A percentile compares a stretch with the other conserved stretches of the same genome.
These are phyloP conservation scores for Fusarium transvaalense DNA, from an alignment of 2,329 filamentous ascomycete species.

Conservation along the genomic window DNA sequence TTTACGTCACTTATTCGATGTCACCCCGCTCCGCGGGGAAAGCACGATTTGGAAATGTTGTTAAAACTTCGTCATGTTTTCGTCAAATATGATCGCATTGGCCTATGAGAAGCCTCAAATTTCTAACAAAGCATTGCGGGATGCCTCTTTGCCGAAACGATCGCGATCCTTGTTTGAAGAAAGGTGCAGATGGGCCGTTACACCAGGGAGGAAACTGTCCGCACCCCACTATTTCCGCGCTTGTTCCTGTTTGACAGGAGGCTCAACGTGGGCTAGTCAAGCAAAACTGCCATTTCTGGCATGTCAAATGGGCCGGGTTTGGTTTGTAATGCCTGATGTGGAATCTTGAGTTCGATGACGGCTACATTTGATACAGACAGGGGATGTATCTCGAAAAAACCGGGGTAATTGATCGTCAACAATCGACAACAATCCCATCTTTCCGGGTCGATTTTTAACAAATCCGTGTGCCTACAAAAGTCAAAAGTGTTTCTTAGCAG, in stretches of 20 bases:
- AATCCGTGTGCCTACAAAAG: neutral
- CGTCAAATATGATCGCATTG: neutral
- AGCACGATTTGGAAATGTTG: neutral
- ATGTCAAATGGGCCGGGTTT: neutral
- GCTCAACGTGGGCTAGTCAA: neutral
- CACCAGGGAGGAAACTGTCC: conserved; percentile 24
- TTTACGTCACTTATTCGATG: conserved; percentile 42
- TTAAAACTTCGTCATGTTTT: conserved; percentile 31
- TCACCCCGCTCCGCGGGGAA: conserved; percentile 12
- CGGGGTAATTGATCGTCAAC: neutral
- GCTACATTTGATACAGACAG: conserved; percentile 5
- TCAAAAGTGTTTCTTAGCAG: neutral
- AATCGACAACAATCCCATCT: conserved; percentile 8
- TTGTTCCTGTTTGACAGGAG: neutral
- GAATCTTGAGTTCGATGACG: conserved; percentile 31
- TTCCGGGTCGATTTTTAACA: conserved; percentile 11
- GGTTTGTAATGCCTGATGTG: conserved; percentile 29
- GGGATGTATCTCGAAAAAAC: neutral
- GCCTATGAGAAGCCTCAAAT: conserved; percentile 15
- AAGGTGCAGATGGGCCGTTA: conserved; percentile 2
- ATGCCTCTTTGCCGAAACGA: neutral
- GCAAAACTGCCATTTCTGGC: neutral
- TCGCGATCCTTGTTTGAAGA: conserved; percentile 1
- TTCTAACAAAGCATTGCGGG: conserved; percentile 8
- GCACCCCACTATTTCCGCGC: conserved; percentile 19